Percentiles rank a stretch among this genome's conserved stretches.
Evolutionary conservation across 2,329 filamentous ascomycete species (phyloP).

Genomic region (Colletotrichum incanum): DNA sequence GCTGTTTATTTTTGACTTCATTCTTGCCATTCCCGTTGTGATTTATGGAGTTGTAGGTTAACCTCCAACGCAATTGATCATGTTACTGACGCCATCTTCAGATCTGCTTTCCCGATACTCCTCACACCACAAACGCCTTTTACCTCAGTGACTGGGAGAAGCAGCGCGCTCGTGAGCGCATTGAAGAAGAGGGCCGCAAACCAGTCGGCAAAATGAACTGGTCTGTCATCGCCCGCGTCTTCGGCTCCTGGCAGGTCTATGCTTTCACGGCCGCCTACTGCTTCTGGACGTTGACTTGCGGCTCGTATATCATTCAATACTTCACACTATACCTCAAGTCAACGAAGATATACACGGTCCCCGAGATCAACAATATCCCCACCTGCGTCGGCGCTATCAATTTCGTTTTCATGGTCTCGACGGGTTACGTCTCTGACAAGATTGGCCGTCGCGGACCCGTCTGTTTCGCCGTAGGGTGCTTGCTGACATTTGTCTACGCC

Average conservation of each 20-base stretch:
- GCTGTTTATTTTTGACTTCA: slow-evolving; percentile 58
- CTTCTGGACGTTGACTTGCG: slow-evolving; percentile 57
- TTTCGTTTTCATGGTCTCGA: slow-evolving; percentile 58
- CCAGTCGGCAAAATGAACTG: slow-evolving; percentile 56
- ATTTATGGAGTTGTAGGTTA: slow-evolving; percentile 50
- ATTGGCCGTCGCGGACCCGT: slow-evolving; percentile 55
- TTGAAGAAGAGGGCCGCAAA: slow-evolving; percentile 69
- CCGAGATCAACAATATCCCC: slow-evolving; percentile 62
- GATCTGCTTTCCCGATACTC: slow-evolving; percentile 59
- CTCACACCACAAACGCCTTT: slow-evolving; percentile 58
- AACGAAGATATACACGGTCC: slow-evolving; percentile 53
- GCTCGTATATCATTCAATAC: slow-evolving; percentile 58
- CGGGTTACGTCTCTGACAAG: slow-evolving; percentile 55
- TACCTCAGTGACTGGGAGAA: slow-evolving; percentile 70
- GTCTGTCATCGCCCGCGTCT: slow-evolving; percentile 56
- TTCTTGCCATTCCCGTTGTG: slow-evolving; percentile 56
- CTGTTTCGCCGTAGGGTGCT: slow-evolving; percentile 53
- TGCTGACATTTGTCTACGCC: slow-evolving; percentile 55
- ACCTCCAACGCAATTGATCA: background rate
- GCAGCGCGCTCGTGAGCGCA: slow-evolving; percentile 76
- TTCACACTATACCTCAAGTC: slow-evolving; percentile 59
- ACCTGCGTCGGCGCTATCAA: slow-evolving; percentile 61
- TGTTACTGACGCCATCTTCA: background rate
- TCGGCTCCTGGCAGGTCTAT: slow-evolving; percentile 61
- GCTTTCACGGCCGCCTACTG: slow-evolving; percentile 58